These are phyloP conservation scores for Crithidia expoeki DNA, from an alignment of 208 protist genomes.

Conservation along the genomic window DNA sequence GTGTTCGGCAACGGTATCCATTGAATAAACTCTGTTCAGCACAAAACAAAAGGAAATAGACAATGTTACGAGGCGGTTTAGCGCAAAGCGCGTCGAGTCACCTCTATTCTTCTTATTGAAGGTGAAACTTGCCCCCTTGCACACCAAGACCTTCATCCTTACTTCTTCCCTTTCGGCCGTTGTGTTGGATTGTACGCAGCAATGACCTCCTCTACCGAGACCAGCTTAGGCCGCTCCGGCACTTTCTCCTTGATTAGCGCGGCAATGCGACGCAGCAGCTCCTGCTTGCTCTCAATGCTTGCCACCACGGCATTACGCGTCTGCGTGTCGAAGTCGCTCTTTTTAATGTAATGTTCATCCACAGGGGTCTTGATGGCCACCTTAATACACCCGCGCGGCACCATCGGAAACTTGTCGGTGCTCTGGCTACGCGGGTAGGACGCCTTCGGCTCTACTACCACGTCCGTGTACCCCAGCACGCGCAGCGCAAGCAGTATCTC, in stretches of 20 bases:
- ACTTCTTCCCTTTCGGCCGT: conserved; percentile 48
- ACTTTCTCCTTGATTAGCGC: conserved; percentile 69
- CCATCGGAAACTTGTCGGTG: conserved; percentile 54
- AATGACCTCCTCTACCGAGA: conserved; percentile 46
- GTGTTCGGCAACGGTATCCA: background rate
- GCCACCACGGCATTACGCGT: conserved; percentile 59
- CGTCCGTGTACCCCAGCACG: conserved; percentile 64
- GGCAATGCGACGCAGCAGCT: conserved; percentile 71
- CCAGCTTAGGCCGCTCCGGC: conserved; percentile 37
- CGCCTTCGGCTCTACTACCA: conserved; percentile 50
- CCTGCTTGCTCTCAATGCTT: conserved; percentile 74
- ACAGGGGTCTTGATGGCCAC: conserved; percentile 75
- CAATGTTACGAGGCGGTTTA: background rate
- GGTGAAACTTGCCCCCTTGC: background rate
- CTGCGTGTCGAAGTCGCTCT: conserved; percentile 89
- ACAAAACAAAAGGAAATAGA: background rate
- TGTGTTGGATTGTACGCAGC: conserved; percentile 36
- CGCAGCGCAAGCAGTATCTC: conserved; percentile 65
- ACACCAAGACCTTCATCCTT: background rate
- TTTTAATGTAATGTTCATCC: conserved; percentile 86
- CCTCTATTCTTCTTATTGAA: too few species aligned
- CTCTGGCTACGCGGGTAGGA: conserved; percentile 75
- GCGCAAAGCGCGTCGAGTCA: too few species aligned
- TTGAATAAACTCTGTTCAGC: background rate
- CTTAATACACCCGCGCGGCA: conserved; percentile 79